phyloP scores from a whole-genome alignment of 1,139 yeast species.

The Candida sojae region DNA sequence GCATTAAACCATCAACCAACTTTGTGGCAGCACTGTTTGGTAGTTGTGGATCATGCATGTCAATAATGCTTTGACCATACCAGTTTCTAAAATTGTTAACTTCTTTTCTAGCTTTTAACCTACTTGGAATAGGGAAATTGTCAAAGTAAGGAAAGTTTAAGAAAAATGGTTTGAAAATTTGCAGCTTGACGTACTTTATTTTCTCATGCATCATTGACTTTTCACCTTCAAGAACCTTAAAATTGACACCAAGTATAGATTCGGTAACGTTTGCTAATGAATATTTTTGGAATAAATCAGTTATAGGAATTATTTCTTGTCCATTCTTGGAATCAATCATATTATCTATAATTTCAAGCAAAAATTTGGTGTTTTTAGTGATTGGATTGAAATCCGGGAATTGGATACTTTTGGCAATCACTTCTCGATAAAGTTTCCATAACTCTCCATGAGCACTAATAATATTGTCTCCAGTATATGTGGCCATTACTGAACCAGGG shows the following conservation, averaged over 20 bases:
- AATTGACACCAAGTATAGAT: conserved; percentile 52
- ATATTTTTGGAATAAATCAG: conserved; percentile 47
- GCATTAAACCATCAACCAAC: conserved; percentile 38
- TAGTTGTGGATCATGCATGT: not conserved
- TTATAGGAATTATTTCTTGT: conserved; percentile 23
- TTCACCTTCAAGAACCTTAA: conserved; percentile 26
- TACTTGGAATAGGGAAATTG: conserved; percentile 48
- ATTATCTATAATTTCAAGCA: conserved; percentile 18
- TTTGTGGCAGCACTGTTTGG: conserved; percentile 25
- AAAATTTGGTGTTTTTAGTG: conserved; percentile 30
- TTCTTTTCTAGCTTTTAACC: conserved; percentile 44
- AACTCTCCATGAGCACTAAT: conserved; percentile 58
- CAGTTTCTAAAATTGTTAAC: conserved; percentile 44
- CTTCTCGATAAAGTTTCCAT: conserved; percentile 54
- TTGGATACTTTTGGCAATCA: conserved; percentile 51
- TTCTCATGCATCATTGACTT: conserved; percentile 37
- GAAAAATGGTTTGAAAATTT: conserved; percentile 57
- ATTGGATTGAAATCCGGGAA: conserved; percentile 45
- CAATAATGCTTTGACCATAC: conserved; percentile 24
- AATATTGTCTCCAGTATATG: conserved; percentile 63
- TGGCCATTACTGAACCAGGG: conserved; percentile 56
- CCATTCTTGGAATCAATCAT: conserved; percentile 8
- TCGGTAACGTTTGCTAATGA: conserved; percentile 54
- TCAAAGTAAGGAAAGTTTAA: conserved; percentile 60
- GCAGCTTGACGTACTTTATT: conserved; percentile 48